phyloP scores from a whole-genome alignment of 2,329 filamentous ascomycete species.

The Onygenales sp. region DNA sequence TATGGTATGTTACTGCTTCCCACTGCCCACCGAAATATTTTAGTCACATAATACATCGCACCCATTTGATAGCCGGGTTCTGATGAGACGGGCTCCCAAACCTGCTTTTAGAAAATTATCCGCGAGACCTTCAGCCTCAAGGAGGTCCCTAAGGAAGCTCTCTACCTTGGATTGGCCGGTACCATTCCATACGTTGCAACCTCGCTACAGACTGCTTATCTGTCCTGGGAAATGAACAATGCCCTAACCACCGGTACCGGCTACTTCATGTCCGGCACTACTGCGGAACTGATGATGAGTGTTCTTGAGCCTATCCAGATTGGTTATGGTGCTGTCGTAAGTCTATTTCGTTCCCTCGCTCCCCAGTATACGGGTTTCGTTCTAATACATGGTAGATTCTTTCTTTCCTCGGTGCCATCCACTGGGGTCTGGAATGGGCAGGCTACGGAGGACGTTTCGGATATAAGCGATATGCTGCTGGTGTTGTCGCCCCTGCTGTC shows the following conservation, averaged over 20 bases:
- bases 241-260: conserved; percentile 50
- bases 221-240: conserved; percentile 74
- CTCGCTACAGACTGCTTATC: conserved; percentile 70
- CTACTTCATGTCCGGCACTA: conserved; percentile 58
- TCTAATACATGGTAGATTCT: conserved; percentile 52
- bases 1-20: conserved; percentile 43
- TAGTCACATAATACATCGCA: no score
- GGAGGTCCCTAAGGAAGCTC: conserved; percentile 57
- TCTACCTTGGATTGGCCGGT: conserved; percentile 63
- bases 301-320: conserved; percentile 79
- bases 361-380: neutral
- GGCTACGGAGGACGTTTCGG: conserved; percentile 58
- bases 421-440: conserved; percentile 86
- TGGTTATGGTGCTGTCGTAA: conserved; percentile 75
- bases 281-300: conserved; percentile 61
- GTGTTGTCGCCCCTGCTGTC: conserved; percentile 66
- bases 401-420: conserved; percentile 85
- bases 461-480: conserved; percentile 73
- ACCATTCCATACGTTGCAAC: conserved; percentile 80
- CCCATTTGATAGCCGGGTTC: no score
- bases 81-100: neutral
- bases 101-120: conserved; percentile 46
- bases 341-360: neutral
- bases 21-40: neutral
- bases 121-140: conserved; percentile 59